These are phyloP conservation scores for Penicillium italicum DNA, from an alignment of 2,329 filamentous ascomycete genomes.

Conservation along the genomic window DNA sequence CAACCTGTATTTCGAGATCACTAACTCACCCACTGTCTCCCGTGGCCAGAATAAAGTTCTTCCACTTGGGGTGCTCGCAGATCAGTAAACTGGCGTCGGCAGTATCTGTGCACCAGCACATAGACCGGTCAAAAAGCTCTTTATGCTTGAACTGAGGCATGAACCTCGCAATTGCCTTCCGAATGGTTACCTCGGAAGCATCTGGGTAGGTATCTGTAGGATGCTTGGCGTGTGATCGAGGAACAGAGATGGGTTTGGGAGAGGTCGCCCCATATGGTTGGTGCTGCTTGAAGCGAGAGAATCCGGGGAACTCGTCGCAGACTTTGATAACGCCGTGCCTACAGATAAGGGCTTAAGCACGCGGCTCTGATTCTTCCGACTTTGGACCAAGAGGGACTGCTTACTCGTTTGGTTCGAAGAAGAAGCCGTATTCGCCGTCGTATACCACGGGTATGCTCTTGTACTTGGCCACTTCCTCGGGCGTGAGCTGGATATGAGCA, in stretches of 20 bases:
- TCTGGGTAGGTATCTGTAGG: background rate
- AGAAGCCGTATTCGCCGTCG: background rate
- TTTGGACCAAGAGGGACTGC: background rate
- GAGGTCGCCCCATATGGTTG: background rate
- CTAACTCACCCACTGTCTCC: background rate
- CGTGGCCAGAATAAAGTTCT: background rate
- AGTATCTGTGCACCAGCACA: background rate
- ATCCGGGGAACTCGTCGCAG: background rate
- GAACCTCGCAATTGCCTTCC: background rate
- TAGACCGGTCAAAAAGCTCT: background rate
- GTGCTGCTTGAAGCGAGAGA: background rate
- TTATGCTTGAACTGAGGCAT: background rate
- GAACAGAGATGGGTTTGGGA: background rate
- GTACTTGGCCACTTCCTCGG: background rate
- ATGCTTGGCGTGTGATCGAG: background rate
- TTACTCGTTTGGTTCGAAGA: background rate
- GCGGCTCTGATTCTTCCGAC: too few relatives aligned
- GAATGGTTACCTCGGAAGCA: background rate
- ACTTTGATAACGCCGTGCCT: background rate
- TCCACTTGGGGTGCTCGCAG: background rate
- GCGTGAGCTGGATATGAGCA: background rate
- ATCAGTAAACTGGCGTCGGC: background rate
- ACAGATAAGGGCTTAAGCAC: background rate
- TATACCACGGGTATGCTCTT: background rate
- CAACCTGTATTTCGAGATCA: background rate